These are phyloP conservation scores for Parmales sp. DNA, from an alignment of 108 stramenopile species.

Conservation along the genomic window DNA sequence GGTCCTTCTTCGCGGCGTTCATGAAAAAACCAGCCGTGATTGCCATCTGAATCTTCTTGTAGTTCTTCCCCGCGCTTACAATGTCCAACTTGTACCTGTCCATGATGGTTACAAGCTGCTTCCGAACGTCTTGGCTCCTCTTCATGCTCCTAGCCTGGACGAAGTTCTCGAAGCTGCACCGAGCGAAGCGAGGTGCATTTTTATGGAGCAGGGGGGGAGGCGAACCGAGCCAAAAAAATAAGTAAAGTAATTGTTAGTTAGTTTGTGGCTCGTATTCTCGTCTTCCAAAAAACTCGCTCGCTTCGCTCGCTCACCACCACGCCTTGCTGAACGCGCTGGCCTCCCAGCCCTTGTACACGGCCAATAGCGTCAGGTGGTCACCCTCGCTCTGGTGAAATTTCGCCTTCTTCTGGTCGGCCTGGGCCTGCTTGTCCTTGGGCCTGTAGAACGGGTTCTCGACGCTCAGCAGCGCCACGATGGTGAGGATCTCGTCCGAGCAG, in stretches of 20 bases:
- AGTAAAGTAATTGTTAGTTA: neutral
- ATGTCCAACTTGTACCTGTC: conserved; percentile 92
- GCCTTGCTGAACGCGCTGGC: conserved; percentile 46
- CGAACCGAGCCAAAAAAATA: neutral
- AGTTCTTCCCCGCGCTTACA: conserved; percentile 88
- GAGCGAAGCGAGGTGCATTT: conserved; percentile 74
- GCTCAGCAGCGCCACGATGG: conserved; percentile 89
- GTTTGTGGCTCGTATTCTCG: too few species aligned
- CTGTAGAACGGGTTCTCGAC: conserved; percentile 97
- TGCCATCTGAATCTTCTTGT: conserved; percentile 88
- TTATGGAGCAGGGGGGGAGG: neutral
- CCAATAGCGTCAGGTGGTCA: conserved; percentile 90
- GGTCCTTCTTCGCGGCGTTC: conserved; percentile 97
- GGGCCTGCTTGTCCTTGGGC: conserved; percentile 94
- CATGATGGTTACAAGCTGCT: conserved; percentile 98
- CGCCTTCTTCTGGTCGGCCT: conserved; percentile 98
- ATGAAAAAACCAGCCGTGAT: conserved; percentile 96
- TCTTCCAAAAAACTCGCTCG: neutral
- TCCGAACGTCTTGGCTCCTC: conserved; percentile 95
- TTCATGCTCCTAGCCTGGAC: conserved; percentile 91
- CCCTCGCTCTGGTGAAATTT: conserved; percentile 98
- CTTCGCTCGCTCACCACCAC: conserved; percentile 47
- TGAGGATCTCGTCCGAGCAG: conserved; percentile 94
- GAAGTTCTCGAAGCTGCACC: conserved; percentile 99
- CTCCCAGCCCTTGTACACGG: conserved; percentile 96